Evolutionary conservation across 2,329 filamentous ascomycete species (phyloP), one percentile per base, ranked within the genome.

Genomic region (Penicillium sp.): DNA sequence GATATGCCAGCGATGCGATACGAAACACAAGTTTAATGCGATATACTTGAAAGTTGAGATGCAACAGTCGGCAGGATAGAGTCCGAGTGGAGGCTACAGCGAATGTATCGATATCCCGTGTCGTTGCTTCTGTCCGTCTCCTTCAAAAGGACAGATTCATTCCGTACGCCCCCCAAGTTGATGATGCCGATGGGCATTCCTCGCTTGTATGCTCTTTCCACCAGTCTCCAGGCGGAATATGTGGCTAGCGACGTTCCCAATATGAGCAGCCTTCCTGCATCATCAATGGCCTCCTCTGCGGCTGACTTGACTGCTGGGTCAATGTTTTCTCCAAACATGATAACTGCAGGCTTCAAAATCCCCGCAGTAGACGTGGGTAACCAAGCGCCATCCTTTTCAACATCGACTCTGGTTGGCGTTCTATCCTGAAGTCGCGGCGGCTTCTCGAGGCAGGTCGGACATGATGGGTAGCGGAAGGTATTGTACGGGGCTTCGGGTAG

Each of bases 291-390:
- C 30, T 87, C 80, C 73, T 98, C 93, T 1, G 93, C 94, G 0
- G 88, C 88, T 1, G 81, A 76, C 75, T 96, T 97, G 41, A 93
- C 88, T 1, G 79, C 71, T 1, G 79, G 76, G 0, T 86, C 82
- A 54, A 98, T 96, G 63, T 88, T 93, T 78, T 98, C 95, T 17
- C 95, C 95, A 75, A 98, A 98, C 92, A 98, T 97, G 70, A 93
- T 89, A 2, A 99, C 93, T 0, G 91, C 91, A 3, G 95, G 95
- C 73, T 98, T 98, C 59, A 99, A 76, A 44, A 98, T 87, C 2
- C 94, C 95, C 0, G 88, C 91, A 2, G 85, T 88, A 68, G 87
- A 89, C 0, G 80, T 79, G 6, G 83, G 69, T 45, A 82, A 79
- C 91, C 90, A 96, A 0, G 93, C 94, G 0, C 94, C 94, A 57